A percentile compares a stretch with the other conserved stretches of the same genome.
Evolutionary conservation across 2,329 filamentous ascomycete species (phyloP).

Genomic region (Didymella sp.): DNA sequence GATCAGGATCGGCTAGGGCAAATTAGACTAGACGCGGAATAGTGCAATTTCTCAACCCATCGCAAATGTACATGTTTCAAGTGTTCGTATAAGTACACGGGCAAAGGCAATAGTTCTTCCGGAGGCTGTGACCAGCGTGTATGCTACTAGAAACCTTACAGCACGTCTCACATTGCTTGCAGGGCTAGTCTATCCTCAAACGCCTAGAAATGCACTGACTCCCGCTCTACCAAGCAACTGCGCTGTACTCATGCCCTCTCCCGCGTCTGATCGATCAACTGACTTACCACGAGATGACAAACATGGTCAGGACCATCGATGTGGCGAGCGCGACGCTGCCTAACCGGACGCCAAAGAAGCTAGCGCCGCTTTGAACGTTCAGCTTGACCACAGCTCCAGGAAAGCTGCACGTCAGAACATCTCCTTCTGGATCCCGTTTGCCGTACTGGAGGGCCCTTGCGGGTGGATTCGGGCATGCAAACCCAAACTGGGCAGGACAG

Average conservation of each 20-base stretch:
- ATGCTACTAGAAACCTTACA: conserved; percentile 2
- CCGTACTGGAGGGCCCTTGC: conserved; percentile 36
- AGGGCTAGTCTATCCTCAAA: conserved; percentile 5
- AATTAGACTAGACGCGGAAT: conserved; percentile 6
- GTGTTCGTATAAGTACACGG: conserved; percentile 7
- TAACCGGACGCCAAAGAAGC: background rate
- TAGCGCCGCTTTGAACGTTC: conserved; percentile 34
- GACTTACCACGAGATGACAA: conserved; percentile 13
- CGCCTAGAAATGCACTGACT: conserved; percentile 16
- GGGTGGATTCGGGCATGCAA: conserved; percentile 69
- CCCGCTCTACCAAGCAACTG: conserved; percentile 4
- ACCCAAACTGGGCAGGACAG: conserved; percentile 79
- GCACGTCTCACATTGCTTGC: conserved; percentile 10
- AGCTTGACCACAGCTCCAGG: conserved; percentile 51
- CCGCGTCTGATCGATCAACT: background rate
- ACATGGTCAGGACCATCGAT: conserved; percentile 11
- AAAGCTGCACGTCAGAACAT: conserved; percentile 49
- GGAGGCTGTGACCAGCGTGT: conserved; percentile 2
- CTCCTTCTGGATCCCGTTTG: conserved; percentile 20
- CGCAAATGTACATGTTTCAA: conserved; percentile 6
- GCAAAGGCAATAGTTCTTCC: conserved; percentile 4
- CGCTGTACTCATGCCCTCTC: conserved; percentile 4
- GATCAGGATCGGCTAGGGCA: conserved; percentile 13
- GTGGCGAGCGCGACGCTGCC: conserved; percentile 20
- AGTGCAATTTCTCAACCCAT: background rate